Evolutionary conservation across 306 rosid species (phyloP), one percentile per base, ranked within the genome.

Genomic region (Cajanus cajan): DNA sequence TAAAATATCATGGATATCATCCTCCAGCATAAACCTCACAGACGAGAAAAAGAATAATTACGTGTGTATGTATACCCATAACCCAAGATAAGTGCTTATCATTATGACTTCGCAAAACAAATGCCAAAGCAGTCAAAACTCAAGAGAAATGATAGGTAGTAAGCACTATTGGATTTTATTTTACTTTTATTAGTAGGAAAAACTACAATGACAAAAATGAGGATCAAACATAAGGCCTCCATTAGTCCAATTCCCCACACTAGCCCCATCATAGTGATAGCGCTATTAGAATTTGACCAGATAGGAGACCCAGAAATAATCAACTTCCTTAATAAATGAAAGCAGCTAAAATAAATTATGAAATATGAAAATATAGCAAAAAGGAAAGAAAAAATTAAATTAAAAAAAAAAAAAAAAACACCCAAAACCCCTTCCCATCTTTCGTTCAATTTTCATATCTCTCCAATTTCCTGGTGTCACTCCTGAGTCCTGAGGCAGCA

Each of bases 351-450:
- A 33, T 37, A 64, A 36, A 36, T 8, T n/a, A 64, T 37, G 3
- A 24, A 55, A 41, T 66, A 68, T 41, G 37, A 78, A 78, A 78
- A 68, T 18, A 41, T 67, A 68, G 2, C 8, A 52, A 57, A 19
- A 66, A 24, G 10, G 21, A 31, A 6, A 44, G 40, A 45, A 45
- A 0, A 62, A 43, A n/a, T n/a, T n/a, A n/a, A n/a, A n/a, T n/a
- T n/a, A n/a, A n/a, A n/a, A n/a, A n/a, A n/a, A n/a, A n/a, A n/a
- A n/a, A n/a, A n/a, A n/a, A n/a, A n/a, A n/a, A n/a, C n/a, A n/a
- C n/a, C n/a, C n/a, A n/a, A n/a, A n/a, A n/a, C n/a, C n/a, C n/a
- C n/a, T n/a, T n/a, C n/a, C n/a, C n/a, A n/a, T n/a, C n/a, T n/a
- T n/a, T n/a, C n/a, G n/a, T n/a, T n/a, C n/a, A n/a, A n/a, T n/a